Base-by-base conservation (phyloP, 140 eudicot genomes). In the Flaveria floridana region DNA sequence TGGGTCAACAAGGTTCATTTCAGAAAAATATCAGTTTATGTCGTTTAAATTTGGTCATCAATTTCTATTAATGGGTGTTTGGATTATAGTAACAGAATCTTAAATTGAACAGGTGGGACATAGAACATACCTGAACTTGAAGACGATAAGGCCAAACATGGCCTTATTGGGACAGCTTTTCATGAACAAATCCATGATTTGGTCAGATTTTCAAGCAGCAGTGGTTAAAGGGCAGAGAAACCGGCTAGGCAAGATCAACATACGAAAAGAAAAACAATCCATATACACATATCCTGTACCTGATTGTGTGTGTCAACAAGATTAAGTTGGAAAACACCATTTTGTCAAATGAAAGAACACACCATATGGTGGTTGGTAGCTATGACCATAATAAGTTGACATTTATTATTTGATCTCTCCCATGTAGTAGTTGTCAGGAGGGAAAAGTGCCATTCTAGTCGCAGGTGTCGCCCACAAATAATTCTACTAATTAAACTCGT, bases 121-220 rank as follows among this genome's bases (percentile, higher is more conserved):
- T 30, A 81, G 98, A 68, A 87, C 96, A 2, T 88, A 82, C 67
- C 75, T 78, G 74, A 93, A 86, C 73, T 64, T 73, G 80, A 93
- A 93, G 87, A 93, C 92, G 13, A 88, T 93, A 53, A 85, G 97
- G 50, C 98, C 97, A 37, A 90, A 90, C 85, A 93, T 93, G 98
- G 91, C 76, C 28, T 71, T 93, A 61, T 66, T 93, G 73, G 98
- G 97, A 11, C 97, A 82, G 65, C 85, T 93, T 28, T 90, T 90
- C 72, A 74, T 90, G 78, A 90, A 90, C 67, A 90, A 85, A 78
- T 86, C 83, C 85, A 78, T 88, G 78, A 84, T 72, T 66, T 93
- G 97, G 98, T 51, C 82, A 8, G 91, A 84, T 26, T 93, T 93
- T 62, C 90, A 83, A 79, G 86, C 81, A 55, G 87, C 89, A 10